Percentiles rank a stretch among this genome's conserved stretches.
These are phyloP conservation scores for Scedosporium aurantiacum DNA, from an alignment of 2,329 filamentous ascomycete species.

Conservation along the genomic window DNA sequence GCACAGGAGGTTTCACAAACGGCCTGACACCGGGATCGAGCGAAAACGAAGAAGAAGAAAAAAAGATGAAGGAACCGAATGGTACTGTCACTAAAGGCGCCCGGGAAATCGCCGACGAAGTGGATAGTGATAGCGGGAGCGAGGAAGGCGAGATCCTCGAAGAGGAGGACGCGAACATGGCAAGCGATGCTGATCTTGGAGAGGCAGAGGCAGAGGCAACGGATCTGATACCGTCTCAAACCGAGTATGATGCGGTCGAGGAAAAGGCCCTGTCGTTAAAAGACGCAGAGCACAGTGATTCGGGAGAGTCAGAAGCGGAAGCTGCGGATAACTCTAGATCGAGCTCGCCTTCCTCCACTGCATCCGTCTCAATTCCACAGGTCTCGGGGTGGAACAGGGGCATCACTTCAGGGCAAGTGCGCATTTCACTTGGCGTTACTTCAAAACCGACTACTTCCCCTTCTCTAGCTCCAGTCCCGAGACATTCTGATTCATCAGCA, in stretches of 20 bases:
- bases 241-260: not conserved
- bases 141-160: constrained; percentile 25
- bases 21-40: not conserved
- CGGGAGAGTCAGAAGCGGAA: not conserved
- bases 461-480: not conserved
- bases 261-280: not conserved
- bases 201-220: not conserved
- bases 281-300: not conserved
- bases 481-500: not conserved
- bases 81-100: not conserved
- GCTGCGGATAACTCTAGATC: not conserved
- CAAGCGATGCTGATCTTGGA: not conserved
- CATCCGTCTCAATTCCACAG: not conserved
- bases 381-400: constrained; percentile 2
- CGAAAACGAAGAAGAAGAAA: not conserved
- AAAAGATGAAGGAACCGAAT: not conserved
- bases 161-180: constrained; percentile 4
- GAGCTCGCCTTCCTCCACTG: not conserved
- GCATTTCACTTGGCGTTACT: not conserved
- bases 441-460: not conserved
- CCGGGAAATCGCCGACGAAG: not conserved
- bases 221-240: not conserved
- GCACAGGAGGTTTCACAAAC: not conserved
- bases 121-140: constrained; percentile 7
- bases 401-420: constrained; percentile 5